Evolutionary conservation across 495 filamentous ascomycete species (phyloP).

Genomic region (Symbiotaphrina buchneri): DNA sequence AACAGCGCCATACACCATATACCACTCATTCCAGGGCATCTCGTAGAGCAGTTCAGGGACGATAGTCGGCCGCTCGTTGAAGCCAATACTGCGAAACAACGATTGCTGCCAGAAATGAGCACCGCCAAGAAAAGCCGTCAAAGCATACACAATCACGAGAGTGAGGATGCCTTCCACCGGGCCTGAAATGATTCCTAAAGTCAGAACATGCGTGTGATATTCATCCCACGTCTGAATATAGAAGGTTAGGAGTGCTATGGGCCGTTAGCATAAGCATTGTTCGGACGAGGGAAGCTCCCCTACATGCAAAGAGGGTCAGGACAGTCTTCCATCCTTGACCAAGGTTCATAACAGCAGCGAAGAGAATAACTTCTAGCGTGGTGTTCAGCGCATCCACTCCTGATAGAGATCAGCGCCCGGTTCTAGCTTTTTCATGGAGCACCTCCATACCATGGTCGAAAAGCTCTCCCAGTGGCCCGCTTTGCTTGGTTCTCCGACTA

Average conservation of each 20-base stretch:
- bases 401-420: slow-evolving; percentile 7
- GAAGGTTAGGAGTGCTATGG: slow-evolving; percentile 58
- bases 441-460: slow-evolving; percentile 68
- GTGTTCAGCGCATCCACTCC: slow-evolving; percentile 92
- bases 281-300: not conserved
- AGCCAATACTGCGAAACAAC: slow-evolving; percentile 47
- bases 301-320: slow-evolving; percentile 62
- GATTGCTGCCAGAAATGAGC: slow-evolving; percentile 83
- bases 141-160: slow-evolving; percentile 57
- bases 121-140: slow-evolving; percentile 67
- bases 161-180: slow-evolving; percentile 89
- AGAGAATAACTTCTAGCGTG: slow-evolving; percentile 77
- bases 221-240: slow-evolving; percentile 99
- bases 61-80: slow-evolving; percentile 33
- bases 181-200: slow-evolving; percentile 76
- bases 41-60: slow-evolving; percentile 50
- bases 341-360: slow-evolving; percentile 75
- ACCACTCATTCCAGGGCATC: slow-evolving; percentile 75
- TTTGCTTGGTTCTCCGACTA: slow-evolving; percentile 72
- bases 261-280: slow-evolving; percentile 7
- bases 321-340: slow-evolving; percentile 85
- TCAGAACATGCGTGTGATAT: slow-evolving; percentile 92
- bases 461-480: slow-evolving; percentile 81
- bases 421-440: not conserved
- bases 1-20: slow-evolving; percentile 70